These are phyloP conservation scores for Venturia carpophila DNA, from an alignment of 2,329 filamentous ascomycete genomes.

Conservation along the genomic window DNA sequence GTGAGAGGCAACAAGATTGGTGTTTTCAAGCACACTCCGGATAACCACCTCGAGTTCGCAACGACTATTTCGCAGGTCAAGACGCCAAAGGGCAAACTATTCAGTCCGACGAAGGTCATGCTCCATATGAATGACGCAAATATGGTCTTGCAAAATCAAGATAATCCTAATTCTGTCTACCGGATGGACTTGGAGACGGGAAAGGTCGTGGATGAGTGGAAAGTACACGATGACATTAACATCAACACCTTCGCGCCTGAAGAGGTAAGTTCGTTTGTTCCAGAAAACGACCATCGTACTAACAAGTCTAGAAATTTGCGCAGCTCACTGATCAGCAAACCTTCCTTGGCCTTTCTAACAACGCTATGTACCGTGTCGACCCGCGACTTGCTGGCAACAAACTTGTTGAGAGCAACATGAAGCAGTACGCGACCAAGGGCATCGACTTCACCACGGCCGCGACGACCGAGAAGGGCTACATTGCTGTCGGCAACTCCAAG, in stretches of 20 bases:
- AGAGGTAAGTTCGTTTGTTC: conserved; percentile 45
- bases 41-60: conserved; percentile 90
- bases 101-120: conserved; percentile 96
- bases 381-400: conserved; percentile 85
- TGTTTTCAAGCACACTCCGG: conserved; percentile 91
- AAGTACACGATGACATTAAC: conserved; percentile 90
- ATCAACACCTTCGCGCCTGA: conserved; percentile 89
- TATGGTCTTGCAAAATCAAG: conserved; percentile 75
- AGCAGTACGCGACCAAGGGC: conserved; percentile 95
- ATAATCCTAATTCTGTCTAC: conserved; percentile 84
- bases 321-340: conserved; percentile 95
- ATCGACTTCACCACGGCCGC: conserved; percentile 82
- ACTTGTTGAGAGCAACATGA: conserved; percentile 83
- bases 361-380: conserved; percentile 88
- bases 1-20: conserved; percentile 97
- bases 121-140: conserved; percentile 83
- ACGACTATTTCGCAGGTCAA: conserved; percentile 96
- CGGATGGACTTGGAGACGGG: conserved; percentile 97
- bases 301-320: conserved; percentile 65
- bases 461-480: conserved; percentile 92
- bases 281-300: conserved; percentile 19
- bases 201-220: conserved; percentile 98
- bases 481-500: conserved; percentile 95
- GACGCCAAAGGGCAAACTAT: conserved; percentile 76
- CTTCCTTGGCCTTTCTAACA: conserved; percentile 86